Conservation (phyloP, 306 rosid genomes). For the Castanospermum australe region DNA sequence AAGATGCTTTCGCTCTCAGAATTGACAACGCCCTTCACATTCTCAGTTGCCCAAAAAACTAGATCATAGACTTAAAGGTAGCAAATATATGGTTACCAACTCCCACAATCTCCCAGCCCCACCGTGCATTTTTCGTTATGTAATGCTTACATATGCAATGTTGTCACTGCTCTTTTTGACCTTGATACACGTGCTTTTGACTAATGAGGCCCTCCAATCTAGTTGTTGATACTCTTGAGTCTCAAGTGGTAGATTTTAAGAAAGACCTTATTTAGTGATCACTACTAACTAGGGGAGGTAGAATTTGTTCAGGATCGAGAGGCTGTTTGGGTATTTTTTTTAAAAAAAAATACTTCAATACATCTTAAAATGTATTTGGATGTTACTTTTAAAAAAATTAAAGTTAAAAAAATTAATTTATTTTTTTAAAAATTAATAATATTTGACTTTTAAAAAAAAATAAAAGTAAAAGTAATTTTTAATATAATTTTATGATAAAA, state of each 20-base stretch:
- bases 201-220: no score
- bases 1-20: not conserved
- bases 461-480: no score
- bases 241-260: not conserved
- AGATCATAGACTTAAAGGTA: not conserved
- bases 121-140: not conserved
- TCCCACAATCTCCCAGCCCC: not conserved
- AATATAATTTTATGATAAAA: no score
- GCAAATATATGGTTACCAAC: no score
- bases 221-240: slow-evolving; percentile 13
- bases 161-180: not conserved
- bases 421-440: no score
- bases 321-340: no score
- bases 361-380: no score
- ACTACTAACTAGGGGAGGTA: not conserved
- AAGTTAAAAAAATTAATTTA: no score
- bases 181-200: not conserved
- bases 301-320: not conserved
- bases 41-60: not conserved
- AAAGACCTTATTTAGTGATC: not conserved
- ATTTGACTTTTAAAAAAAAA: no score
- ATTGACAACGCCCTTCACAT: no score
- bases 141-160: not conserved
- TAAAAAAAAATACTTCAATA: no score
- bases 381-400: no score